Base-by-base conservation (phyloP, 129 eudicot species). In the Centrapalus pauciflorus region DNA sequence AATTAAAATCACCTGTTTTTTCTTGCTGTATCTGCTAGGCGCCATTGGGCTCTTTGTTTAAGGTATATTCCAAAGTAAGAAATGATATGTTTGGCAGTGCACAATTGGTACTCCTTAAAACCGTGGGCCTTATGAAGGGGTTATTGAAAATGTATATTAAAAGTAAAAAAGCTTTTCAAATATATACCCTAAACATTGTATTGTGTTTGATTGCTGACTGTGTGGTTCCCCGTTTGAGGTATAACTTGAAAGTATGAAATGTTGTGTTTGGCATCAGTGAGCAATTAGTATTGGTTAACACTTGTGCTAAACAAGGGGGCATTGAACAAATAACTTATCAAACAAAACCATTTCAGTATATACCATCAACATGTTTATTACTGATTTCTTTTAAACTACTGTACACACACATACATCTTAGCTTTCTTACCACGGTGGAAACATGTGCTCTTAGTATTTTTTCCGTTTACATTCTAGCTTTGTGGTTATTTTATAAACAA, bases 291-390 rank as follows among this genome's bases (percentile, higher is more conserved):
- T 30, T 48, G 19, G 29, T 29, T 66, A 32, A 10, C 13, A 30
- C 24, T 67, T 68, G 7, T 68, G 63, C 28, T 25, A 10, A 68
- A 37, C 7, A 16, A 26, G 37, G 26, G 51, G 35, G 25, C 25
- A 35, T 37, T 14, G 55, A 27, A 25, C 38, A 68, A 23, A 40
- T 67, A 37, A 27, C 43, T 16, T n/a, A 24, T 37, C n/a, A 13
- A 57, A 26, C 35, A 10, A 9, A 55, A 43, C 28, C 74, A 40
- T 38, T 69, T 56, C 66, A 26, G 38, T 55, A 28, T 55, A 24
- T 24, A 33, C 37, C 34, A 29, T 14, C 14, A 66, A 33, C 50
- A n/a, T 13, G 25, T 5, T 13, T 2, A 33, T 25, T 19, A 7
- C 50, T 29, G 46, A 20, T 34, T 4, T 51, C 26, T 51, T 48